These are phyloP conservation scores for Aspergillus nidulans DNA, from an alignment of 495 filamentous ascomycete species.

Conservation along the genomic window DNA sequence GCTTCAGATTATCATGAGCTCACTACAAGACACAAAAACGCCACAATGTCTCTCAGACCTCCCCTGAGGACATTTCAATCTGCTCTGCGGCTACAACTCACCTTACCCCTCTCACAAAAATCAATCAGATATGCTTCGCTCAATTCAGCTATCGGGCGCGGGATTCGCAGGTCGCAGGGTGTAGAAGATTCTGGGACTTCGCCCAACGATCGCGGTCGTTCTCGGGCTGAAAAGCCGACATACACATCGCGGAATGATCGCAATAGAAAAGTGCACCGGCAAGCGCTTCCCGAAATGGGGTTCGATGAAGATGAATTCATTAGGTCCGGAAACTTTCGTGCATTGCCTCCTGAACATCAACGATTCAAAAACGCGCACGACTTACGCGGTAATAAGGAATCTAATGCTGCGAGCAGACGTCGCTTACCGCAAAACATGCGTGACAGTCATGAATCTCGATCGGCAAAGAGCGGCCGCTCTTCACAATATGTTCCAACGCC, in stretches of 20 bases:
- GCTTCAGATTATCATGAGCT: neutral
- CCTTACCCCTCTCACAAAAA: neutral
- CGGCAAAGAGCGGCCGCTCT: neutral
- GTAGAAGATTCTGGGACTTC: constrained; percentile 1
- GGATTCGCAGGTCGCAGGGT: constrained; percentile 40
- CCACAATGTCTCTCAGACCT: constrained; percentile 10
- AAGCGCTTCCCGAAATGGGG: neutral
- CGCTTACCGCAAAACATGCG: neutral
- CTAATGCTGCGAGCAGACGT: too few species aligned
- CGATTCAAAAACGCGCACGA: constrained; percentile 2
- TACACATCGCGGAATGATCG: neutral
- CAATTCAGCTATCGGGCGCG: constrained; percentile 52
- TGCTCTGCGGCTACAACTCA: constrained; percentile 1
- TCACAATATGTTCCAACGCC: neutral
- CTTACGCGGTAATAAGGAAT: too few species aligned
- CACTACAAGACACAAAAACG: neutral
- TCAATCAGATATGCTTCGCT: constrained; percentile 45
- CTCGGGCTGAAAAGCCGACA: neutral
- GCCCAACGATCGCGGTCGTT: neutral
- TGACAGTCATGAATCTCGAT: neutral
- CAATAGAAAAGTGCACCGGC: constrained; percentile 9
- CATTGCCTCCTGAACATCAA: constrained; percentile 25
- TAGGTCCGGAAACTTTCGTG: constrained; percentile 31
- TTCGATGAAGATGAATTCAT: constrained; percentile 37
- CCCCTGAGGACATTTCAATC: constrained; percentile 1